Percentiles rank a stretch among this genome's conserved stretches.
Conservation (phyloP, 2,329 filamentous ascomycete species). For the Trichoderma endophyticum region DNA sequence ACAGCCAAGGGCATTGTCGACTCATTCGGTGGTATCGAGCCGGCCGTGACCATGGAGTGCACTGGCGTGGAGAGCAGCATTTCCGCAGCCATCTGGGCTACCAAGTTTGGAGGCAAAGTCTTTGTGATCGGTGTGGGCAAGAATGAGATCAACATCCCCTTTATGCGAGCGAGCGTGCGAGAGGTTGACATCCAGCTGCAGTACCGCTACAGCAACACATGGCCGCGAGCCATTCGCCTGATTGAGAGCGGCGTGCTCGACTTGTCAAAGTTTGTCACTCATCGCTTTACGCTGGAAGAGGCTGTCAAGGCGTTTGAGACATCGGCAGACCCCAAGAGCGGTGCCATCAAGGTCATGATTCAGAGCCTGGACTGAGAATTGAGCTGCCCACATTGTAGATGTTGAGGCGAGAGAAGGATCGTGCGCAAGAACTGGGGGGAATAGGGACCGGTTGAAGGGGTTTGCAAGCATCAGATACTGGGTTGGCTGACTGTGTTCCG, state of each 20-base stretch:
- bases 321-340: conserved; percentile 81
- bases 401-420: background rate
- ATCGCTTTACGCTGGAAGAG: conserved; percentile 81
- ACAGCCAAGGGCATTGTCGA: conserved; percentile 65
- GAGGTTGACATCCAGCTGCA: conserved; percentile 96
- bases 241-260: conserved; percentile 82
- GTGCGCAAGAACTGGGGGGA: background rate
- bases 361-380: conserved; percentile 56
- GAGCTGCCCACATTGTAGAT: background rate
- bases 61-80: conserved; percentile 92
- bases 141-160: conserved; percentile 92
- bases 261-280: conserved; percentile 78
- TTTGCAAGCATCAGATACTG: background rate
- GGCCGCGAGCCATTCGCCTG: conserved; percentile 87
- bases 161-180: conserved; percentile 86
- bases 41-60: conserved; percentile 81
- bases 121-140: conserved; percentile 95
- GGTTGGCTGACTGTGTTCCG: background rate
- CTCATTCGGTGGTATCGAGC: conserved; percentile 75
- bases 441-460: background rate
- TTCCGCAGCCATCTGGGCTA: conserved; percentile 78
- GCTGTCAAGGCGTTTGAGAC: conserved; percentile 87
- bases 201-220: conserved; percentile 94
- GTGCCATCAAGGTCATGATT: conserved; percentile 97
- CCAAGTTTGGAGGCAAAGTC: conserved; percentile 94